These are phyloP conservation scores for Alternaria sp. DNA, from an alignment of 2,329 filamentous ascomycete species.

Conservation along the genomic window DNA sequence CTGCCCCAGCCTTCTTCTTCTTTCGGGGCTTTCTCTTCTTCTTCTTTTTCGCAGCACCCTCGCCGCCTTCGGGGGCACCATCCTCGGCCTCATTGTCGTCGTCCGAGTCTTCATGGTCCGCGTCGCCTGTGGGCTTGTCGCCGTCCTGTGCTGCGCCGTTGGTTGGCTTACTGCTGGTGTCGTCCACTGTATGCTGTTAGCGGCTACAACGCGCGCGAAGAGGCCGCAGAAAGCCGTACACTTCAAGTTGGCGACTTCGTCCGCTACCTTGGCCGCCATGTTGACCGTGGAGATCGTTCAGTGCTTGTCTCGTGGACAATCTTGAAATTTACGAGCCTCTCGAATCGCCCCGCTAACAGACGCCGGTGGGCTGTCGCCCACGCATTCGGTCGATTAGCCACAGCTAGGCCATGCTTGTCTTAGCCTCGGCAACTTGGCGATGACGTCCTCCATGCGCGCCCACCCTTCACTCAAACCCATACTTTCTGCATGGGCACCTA, in stretches of 20 bases:
- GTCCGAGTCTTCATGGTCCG: conserved; percentile 63
- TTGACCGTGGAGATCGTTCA: conserved; percentile 18
- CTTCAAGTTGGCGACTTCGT: conserved; percentile 50
- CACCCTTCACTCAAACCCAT: conserved; percentile 17
- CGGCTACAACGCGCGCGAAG: background rate
- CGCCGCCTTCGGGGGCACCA: conserved; percentile 48
- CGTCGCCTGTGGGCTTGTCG: conserved; percentile 54
- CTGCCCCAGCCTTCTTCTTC: conserved; percentile 66
- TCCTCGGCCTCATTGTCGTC: conserved; percentile 63
- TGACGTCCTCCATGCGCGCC: conserved; percentile 38
- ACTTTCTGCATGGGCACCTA: conserved; percentile 4
- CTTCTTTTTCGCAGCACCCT: conserved; percentile 71
- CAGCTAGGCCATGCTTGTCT: conserved; percentile 9
- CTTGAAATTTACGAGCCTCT: conserved; percentile 26
- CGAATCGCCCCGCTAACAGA: conserved; percentile 18
- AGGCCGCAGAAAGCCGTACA: conserved; percentile 33
- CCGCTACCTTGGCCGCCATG: conserved; percentile 51
- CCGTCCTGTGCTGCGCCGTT: conserved; percentile 41
- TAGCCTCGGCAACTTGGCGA: conserved; percentile 17
- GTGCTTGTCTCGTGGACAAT: conserved; percentile 12
- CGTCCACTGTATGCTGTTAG: conserved; percentile 45
- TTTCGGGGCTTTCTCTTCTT: conserved; percentile 83
- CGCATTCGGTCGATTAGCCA: conserved; percentile 21
- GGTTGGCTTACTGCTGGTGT: conserved; percentile 41
- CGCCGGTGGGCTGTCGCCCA: conserved; percentile 17